Percentiles rank a stretch among this genome's conserved stretches.
Evolutionary conservation across 805 yeast genomes (phyloP).

Genomic region (Metschnikowia vanudenii): DNA sequence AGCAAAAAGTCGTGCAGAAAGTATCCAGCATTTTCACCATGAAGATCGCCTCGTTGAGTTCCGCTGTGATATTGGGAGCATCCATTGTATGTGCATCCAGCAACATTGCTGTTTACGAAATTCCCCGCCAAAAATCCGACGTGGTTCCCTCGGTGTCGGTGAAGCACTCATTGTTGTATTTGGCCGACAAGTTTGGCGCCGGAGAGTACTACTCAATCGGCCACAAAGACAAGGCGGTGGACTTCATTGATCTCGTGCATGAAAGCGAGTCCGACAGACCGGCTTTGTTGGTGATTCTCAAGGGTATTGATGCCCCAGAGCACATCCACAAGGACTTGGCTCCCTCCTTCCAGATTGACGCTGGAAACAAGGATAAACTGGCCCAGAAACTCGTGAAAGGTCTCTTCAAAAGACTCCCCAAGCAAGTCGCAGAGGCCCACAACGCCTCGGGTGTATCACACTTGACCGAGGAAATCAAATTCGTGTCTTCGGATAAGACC

Average conservation of each 20-base stretch:
- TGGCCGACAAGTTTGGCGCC: slow-evolving; percentile 46
- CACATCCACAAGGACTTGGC: slow-evolving; percentile 23
- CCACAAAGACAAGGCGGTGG: slow-evolving; percentile 27
- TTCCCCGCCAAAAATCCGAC: slow-evolving; percentile 5
- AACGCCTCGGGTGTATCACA: slow-evolving; percentile 12
- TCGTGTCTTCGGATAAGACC: slow-evolving; percentile 14
- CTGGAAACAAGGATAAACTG: slow-evolving; percentile 8
- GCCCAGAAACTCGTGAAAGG: slow-evolving; percentile 14
- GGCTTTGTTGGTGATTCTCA: slow-evolving; percentile 37
- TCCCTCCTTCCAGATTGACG: slow-evolving; percentile 25
- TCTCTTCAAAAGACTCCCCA: slow-evolving; percentile 22
- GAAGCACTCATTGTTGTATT: slow-evolving; percentile 39
- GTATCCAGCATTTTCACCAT: slow-evolving; percentile 9
- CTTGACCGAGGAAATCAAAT: slow-evolving; percentile 29
- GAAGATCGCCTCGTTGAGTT: slow-evolving; percentile 19
- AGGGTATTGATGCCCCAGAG: slow-evolving; percentile 41
- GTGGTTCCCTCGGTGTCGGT: slow-evolving; percentile 12
- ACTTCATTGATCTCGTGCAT: slow-evolving; percentile 25
- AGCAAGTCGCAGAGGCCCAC: slow-evolving; percentile 17
- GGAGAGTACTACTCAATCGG: slow-evolving; percentile 35
- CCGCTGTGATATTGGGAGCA: slow-evolving; percentile 13
- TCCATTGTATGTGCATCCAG: slow-evolving; percentile 15
- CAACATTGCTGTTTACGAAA: slow-evolving; percentile 20
- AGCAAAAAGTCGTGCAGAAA: too few relatives aligned
- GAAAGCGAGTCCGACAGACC: slow-evolving; percentile 20